Base-by-base conservation (phyloP, 1,284 basidiomycete species). In the Ustilago shanxiensis region DNA sequence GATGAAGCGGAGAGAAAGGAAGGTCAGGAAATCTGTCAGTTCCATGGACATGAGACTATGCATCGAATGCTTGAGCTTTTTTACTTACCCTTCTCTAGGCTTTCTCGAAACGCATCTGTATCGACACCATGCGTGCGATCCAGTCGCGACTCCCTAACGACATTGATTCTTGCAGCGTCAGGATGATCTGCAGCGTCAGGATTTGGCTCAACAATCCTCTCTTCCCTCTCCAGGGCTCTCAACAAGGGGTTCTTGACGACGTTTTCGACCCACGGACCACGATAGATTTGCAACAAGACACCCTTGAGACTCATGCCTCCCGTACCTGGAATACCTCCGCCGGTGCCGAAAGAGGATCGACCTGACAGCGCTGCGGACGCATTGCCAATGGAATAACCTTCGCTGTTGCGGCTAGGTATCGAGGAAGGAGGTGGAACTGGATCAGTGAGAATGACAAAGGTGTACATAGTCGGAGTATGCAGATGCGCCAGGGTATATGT, bases 391-490 rank as follows among this genome's bases (percentile, higher is more conserved):
- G 69, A 60, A 45, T 72, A 73, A 7, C 71, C 74, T 45, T 79
- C 72, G 54, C 50, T 72, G 56, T 24, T 60, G 58, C 62, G 75
- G 35, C 45, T 63, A 53, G 77, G 59, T 69, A 76, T 66, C 45
- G 79, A 63, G 44, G 77, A 68, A 11, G 79, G 77, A 7, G 78
- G 66, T 39, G 92, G 91, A 73, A 89, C 89, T 1, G 94, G 93
- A 84, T 97, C 95, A 68, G 92, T 94, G 79, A 99, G 90, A 88
- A 98, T 93, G 80, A 98, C 90, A 86, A 99, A 97, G 84, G 95
- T 97, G 90, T 95, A 97, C 45, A 93, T 93, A 9, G 95, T 94
- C 1, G 92, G 85, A 2, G 96, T 95, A 86, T 98, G 95, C 87
- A 92, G 94, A 60, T 98, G 89, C 87, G 98, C 95, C 8, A 99